Base-by-base conservation (phyloP, 495 filamentous ascomycete species). In the Rhizodiscina lignyota region DNA sequence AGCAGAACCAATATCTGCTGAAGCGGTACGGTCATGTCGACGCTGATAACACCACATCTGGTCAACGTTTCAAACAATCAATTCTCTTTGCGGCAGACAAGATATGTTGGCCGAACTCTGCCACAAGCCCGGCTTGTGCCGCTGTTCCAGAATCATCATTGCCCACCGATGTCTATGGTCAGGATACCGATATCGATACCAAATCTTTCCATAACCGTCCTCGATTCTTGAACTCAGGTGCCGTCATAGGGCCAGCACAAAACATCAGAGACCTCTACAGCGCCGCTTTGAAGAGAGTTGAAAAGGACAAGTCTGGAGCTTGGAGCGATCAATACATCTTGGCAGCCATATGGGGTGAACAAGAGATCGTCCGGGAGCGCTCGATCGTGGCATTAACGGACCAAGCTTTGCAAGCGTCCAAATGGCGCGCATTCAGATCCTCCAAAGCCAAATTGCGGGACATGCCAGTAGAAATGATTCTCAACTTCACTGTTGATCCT, bases 31-130 rank as follows among this genome's bases (percentile, higher is more conserved):
- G 58, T 39, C 24, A 30, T 23, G 42, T 35, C 33, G 39, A 49
- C 17, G 41, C 45, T 4, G 46, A 44, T 15, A 39, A 13, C 13
- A 13, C 24, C 24, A 27, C 24, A 66, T 15, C 62, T 57, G 31
- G 66, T 60, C 35, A n/a, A n/a, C n/a, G n/a, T n/a, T 74, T 67
- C 34, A 59, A 57, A 0, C 68, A 75, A 40, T 62, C 60, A 4
- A 64, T 77, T 11, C 38, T 79, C 2, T 79, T 76, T 41, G 68
- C 61, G 21, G 68, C 72, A 11, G 61, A 68, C 48, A 79, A 77
- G 52, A 44, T 55, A 15, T 77, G 73, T 38, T 63, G 58, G 34
- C 55, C 58, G 2, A 61, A 58, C 19, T 40, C 65, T 16, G 38
- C 48, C 4, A 44, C 51, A 4, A 59, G 68, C 34, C 53, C 66